Base-by-base conservation (phyloP, 2,329 filamentous ascomycete species). In the Diaporthe eres region DNA sequence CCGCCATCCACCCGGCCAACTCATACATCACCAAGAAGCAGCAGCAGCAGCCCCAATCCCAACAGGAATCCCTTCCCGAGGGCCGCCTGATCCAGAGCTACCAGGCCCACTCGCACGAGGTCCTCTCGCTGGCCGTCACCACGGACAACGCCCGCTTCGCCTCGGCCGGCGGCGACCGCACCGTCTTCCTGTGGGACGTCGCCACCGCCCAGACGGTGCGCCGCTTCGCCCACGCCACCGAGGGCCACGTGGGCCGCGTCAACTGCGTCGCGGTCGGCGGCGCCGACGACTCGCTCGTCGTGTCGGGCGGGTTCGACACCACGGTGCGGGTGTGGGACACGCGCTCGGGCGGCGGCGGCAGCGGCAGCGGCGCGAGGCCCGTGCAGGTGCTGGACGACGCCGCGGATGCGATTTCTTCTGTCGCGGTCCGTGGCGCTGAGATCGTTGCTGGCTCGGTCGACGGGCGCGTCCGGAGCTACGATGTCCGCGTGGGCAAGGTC, bases 101-200 rank as follows among this genome's bases (percentile, higher is more conserved):
- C 86, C 87, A 92, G 49, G 95, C 94, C 3, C 97, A 99, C 85
- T 96, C 95, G 79, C 98, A 99, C 86, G 94, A 96, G 80, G 94
- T 99, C 10, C 92, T 98, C 76, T 94, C 94, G 79, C 88, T 99
- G 53, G 88, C 90, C 71, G 93, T 98, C 68, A 87, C 91, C 10
- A 82, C 87, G 34, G 93, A 95, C 85, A 99, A 99, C 84, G 90
- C 95, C 78, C 92, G 92, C 58, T 98, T 99, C 83, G 93, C 92
- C 13, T 96, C 93, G n/a, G 91, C 92, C 1, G 97, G 97, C 79
- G 97, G 97, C 76, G 97, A 99, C 86, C 94, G 96, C 80, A 89
- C 91, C 77, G 95, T 98, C 0, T 98, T 98, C 82, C 88, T 98
- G 7, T 98, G 97, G 97, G 97, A 99, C 84, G 97, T 98, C 0